These are phyloP conservation scores for Pseudogymnoascus sp. DNA, from an alignment of 2,329 filamentous ascomycete species.

Conservation along the genomic window DNA sequence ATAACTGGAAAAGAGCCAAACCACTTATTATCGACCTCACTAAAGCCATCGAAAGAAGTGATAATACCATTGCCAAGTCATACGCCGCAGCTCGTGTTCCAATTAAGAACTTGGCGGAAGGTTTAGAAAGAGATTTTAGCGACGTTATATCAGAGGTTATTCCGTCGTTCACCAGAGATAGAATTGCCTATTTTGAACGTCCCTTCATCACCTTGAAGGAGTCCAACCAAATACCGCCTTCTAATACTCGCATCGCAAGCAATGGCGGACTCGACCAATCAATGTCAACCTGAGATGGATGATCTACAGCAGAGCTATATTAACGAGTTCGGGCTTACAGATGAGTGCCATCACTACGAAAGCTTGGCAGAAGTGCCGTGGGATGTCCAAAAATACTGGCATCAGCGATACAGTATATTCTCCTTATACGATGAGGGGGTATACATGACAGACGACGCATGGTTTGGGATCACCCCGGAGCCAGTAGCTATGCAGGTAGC, in stretches of 20 bases:
- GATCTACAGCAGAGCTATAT: background rate
- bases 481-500: slow-evolving; percentile 67
- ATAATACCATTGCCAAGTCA: background rate
- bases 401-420: slow-evolving; percentile 82
- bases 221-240: background rate
- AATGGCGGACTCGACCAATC: slow-evolving; percentile 7
- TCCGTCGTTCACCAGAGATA: background rate
- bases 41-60: background rate
- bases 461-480: slow-evolving; percentile 96
- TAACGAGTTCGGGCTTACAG: slow-evolving; percentile 36
- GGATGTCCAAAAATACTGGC: slow-evolving; percentile 91
- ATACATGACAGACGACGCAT: slow-evolving; percentile 84
- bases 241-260: background rate
- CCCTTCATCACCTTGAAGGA: background rate
- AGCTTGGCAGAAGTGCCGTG: slow-evolving; percentile 63
- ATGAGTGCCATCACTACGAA: slow-evolving; percentile 68
- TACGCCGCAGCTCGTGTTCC: slow-evolving; percentile 1
- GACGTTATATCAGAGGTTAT: slow-evolving; percentile 8
- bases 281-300: slow-evolving; percentile 3
- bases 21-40: slow-evolving; percentile 5
- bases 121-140: background rate
- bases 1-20: slow-evolving; percentile 4
- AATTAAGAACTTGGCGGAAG: background rate
- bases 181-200: background rate
- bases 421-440: slow-evolving; percentile 79